phyloP scores from a whole-genome alignment of 495 filamentous ascomycete genomes.

The Peziza echinospora region DNA sequence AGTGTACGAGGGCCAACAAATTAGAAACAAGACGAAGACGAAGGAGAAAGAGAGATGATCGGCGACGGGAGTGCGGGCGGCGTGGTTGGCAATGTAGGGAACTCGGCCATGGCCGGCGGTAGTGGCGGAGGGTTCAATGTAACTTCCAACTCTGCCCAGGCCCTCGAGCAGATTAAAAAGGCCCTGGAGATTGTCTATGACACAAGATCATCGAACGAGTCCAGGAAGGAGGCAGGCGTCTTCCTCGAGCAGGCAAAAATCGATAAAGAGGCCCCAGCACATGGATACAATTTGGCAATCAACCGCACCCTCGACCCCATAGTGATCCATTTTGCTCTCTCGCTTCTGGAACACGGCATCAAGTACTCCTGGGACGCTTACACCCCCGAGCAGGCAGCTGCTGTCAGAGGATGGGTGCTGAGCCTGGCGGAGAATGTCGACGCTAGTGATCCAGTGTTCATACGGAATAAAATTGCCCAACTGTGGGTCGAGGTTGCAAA shows the following conservation, averaged over 20 bases:
- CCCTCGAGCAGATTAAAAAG: slow-evolving; percentile 41
- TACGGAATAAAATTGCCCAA: slow-evolving; percentile 88
- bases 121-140: too few relatives aligned
- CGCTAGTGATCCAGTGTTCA: slow-evolving; percentile 44
- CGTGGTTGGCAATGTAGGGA: not conserved
- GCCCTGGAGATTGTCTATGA: slow-evolving; percentile 73
- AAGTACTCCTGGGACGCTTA: slow-evolving; percentile 62
- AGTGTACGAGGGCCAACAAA: too few relatives aligned
- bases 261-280: slow-evolving; percentile 50
- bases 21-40: too few relatives aligned
- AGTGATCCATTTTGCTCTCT: slow-evolving; percentile 82
- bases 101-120: not conserved
- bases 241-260: slow-evolving; percentile 72
- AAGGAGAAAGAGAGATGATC: not conserved
- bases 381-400: slow-evolving; percentile 35
- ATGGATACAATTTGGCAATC: slow-evolving; percentile 67
- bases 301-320: slow-evolving; percentile 48
- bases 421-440: slow-evolving; percentile 54
- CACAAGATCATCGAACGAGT: slow-evolving; percentile 56
- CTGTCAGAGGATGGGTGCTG: slow-evolving; percentile 51
- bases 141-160: slow-evolving; percentile 2
- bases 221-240: slow-evolving; percentile 58
- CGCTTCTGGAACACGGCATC: slow-evolving; percentile 69
- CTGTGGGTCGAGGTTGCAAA: slow-evolving; percentile 91
- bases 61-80: not conserved